Conservation (phyloP, 495 filamentous ascomycete genomes). For the Peziza echinospora region DNA sequence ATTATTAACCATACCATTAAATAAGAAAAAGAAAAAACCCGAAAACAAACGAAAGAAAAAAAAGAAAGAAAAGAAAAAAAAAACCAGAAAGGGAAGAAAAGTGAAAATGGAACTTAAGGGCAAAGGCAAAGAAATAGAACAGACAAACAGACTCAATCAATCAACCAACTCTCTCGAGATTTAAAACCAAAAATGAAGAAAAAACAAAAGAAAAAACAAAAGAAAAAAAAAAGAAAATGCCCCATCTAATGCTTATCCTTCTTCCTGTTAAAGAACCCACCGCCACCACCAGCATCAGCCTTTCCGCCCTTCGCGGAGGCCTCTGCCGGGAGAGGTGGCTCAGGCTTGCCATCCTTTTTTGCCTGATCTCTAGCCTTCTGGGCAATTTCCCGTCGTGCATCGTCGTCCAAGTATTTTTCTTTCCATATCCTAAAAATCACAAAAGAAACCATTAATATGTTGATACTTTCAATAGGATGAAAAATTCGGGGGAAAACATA, state of each 20-base stretch:
- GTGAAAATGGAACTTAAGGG: not conserved
- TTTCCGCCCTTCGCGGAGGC: slow-evolving; percentile 3
- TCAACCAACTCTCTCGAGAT: too few species aligned
- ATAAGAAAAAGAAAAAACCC: too few species aligned
- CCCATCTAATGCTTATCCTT: not conserved
- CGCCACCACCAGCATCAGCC: too few species aligned
- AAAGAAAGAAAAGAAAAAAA: slow-evolving; percentile 16
- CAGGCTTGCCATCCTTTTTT: slow-evolving; percentile 6
- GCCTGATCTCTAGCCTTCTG: slow-evolving; percentile 1
- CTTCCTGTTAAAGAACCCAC: slow-evolving; percentile 7
- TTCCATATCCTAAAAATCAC: slow-evolving; percentile 14
- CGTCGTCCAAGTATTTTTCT: slow-evolving; percentile 20
- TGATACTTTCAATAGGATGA: not conserved
- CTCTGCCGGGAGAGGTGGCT: not conserved
- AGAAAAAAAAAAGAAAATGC: slow-evolving; percentile 9
- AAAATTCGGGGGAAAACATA: slow-evolving; percentile 25
- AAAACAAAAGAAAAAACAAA: too few species aligned
- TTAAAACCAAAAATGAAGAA: too few species aligned
- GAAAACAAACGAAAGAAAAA: slow-evolving; percentile 5
- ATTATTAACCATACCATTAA: too few species aligned
- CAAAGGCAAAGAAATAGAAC: too few species aligned
- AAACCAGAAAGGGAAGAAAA: not conserved
- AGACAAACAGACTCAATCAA: too few species aligned
- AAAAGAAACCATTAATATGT: too few species aligned
- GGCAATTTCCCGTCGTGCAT: slow-evolving; percentile 11